Evolutionary conservation across 139 green algal species (phyloP).

Genomic region (Tetradesmus obliquus): DNA sequence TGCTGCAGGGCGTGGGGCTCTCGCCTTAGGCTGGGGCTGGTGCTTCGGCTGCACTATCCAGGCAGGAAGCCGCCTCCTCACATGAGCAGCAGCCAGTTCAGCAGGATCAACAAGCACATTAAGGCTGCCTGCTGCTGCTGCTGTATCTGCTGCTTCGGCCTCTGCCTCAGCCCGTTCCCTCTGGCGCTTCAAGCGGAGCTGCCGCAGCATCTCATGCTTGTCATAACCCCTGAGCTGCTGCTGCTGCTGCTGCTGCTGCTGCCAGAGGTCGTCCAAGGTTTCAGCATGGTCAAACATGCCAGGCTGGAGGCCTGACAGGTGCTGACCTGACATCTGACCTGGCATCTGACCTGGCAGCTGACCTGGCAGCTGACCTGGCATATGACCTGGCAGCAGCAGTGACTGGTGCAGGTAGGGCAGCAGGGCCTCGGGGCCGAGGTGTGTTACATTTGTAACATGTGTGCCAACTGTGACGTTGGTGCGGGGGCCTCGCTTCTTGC

Average conservation of each 20-base stretch:
- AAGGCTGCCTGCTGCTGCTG: not conserved
- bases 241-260: not conserved
- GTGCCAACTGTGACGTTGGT: not conserved
- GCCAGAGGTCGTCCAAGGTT: not conserved
- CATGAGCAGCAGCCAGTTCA: conserved; percentile 8
- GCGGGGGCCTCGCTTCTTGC: not conserved
- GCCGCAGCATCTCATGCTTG: not conserved
- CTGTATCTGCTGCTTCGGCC: not conserved
- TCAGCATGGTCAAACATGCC: not conserved
- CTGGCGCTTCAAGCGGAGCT: not conserved
- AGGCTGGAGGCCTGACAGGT: not conserved
- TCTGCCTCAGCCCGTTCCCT: not conserved
- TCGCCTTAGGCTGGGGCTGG: too few species aligned
- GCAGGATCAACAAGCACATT: not conserved
- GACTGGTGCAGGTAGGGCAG: not conserved
- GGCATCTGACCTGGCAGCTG: not conserved
- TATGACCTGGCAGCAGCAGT: not conserved
- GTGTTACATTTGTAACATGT: not conserved
- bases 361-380: not conserved
- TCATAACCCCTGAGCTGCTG: not conserved
- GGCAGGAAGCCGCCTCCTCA: not conserved
- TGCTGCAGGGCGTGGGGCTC: not conserved
- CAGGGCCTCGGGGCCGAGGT: not conserved
- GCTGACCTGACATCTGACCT: not conserved
- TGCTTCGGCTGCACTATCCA: not conserved